A percentile compares a stretch with the other conserved stretches of the same genome.
These are phyloP conservation scores for Capsicum baccatum DNA, from an alignment of 257 asterid species.

Conservation along the genomic window DNA sequence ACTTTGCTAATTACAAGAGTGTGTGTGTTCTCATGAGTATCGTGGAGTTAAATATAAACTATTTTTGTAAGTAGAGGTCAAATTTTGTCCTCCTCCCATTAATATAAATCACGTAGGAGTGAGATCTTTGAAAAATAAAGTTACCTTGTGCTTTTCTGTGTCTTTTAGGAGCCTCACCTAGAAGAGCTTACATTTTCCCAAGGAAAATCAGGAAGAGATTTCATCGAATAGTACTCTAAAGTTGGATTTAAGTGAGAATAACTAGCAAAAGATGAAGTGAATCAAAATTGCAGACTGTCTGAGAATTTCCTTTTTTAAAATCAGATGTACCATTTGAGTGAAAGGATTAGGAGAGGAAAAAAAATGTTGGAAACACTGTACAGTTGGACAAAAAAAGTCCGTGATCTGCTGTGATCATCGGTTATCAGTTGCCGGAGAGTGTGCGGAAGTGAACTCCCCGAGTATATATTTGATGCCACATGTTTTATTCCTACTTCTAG, in stretches of 20 bases:
- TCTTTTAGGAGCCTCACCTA: conserved; percentile 18
- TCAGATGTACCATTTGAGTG: neutral
- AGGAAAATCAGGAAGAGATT: conserved; percentile 10
- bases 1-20: neutral
- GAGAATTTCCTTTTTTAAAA: neutral
- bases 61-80: neutral
- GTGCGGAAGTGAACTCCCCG: neutral
- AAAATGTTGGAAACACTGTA: neutral
- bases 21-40: neutral
- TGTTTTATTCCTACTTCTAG: neutral
- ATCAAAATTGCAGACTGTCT: neutral
- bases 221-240: neutral
- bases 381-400: neutral
- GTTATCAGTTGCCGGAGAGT: neutral
- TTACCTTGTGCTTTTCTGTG: neutral
- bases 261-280: conserved; percentile 5
- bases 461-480: neutral
- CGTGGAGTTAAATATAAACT: neutral
- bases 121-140: neutral
- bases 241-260: neutral
- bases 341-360: neutral
- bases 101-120: neutral
- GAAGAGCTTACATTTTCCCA: neutral
- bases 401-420: neutral
- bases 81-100: neutral